A percentile compares a stretch with the other conserved stretches of the same genome.
These are phyloP conservation scores for Ascodesmis nigricans DNA, from an alignment of 495 filamentous ascomycete genomes.

Conservation along the genomic window DNA sequence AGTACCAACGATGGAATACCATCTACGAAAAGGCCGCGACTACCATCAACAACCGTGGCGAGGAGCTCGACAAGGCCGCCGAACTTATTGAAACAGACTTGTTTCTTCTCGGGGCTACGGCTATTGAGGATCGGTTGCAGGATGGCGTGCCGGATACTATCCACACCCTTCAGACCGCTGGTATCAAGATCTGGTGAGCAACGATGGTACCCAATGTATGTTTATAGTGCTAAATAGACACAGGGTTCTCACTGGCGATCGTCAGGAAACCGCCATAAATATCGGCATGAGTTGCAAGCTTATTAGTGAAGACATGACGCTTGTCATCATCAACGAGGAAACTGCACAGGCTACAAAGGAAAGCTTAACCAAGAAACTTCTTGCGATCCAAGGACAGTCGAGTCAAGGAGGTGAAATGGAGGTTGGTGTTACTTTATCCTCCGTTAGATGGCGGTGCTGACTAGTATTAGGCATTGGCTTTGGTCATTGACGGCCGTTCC, in stretches of 20 bases:
- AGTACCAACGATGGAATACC: constrained; percentile 70
- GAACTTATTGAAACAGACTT: constrained; percentile 89
- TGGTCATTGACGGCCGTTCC: constrained; percentile 94
- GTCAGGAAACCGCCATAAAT: constrained; percentile 98
- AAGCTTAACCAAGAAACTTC: constrained; percentile 77
- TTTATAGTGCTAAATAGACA: not conserved
- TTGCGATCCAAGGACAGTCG: constrained; percentile 56
- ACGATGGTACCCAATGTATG: not conserved
- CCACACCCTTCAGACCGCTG: constrained; percentile 85
- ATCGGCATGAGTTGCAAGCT: constrained; percentile 99
- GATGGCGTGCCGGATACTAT: constrained; percentile 98
- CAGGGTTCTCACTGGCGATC: constrained; percentile 75
- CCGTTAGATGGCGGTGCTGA: constrained; percentile 3
- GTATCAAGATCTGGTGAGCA: constrained; percentile 77
- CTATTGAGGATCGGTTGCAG: constrained; percentile 91
- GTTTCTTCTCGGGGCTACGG: constrained; percentile 78
- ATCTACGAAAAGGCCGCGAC: constrained; percentile 79
- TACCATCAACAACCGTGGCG: constrained; percentile 75
- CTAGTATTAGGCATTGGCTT: constrained; percentile 37
- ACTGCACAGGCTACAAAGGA: constrained; percentile 48
- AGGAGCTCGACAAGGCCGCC: constrained; percentile 92
- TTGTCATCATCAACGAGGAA: constrained; percentile 92
- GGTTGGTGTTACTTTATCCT: constrained; percentile 1
- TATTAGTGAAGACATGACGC: constrained; percentile 95
- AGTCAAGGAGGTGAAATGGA: constrained; percentile 56